phyloP scores from a whole-genome alignment of 2,329 filamentous ascomycete species.

The Zasmidium citrigriseum region DNA sequence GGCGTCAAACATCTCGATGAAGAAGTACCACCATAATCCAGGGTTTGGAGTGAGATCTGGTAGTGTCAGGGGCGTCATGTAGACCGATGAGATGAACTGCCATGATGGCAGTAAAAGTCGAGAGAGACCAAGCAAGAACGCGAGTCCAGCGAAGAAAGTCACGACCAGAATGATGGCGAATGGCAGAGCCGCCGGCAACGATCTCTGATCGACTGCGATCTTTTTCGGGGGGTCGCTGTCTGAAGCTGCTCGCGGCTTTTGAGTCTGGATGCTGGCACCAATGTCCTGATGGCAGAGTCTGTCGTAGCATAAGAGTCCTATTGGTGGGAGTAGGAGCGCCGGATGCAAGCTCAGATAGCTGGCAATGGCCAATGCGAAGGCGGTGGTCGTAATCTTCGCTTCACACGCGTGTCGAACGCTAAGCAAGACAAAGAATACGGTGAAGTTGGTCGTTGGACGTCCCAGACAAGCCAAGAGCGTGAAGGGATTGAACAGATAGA shows the following conservation, averaged over 20 bases:
- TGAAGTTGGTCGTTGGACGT: conserved; percentile 84
- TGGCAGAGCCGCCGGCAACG: conserved; percentile 21
- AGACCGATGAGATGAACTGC: conserved; percentile 86
- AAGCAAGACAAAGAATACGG: conserved; percentile 81
- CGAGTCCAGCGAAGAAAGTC: conserved; percentile 58
- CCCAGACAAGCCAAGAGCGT: conserved; percentile 89
- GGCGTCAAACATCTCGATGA: conserved; percentile 98
- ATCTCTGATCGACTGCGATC: conserved; percentile 21
- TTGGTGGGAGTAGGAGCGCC: conserved; percentile 77
- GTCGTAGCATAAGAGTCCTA: conserved; percentile 80
- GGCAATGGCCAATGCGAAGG: conserved; percentile 83
- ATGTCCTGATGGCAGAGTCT: conserved; percentile 21
- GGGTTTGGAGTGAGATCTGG: conserved; percentile 93
- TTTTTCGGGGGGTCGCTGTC: conserved; percentile 4
- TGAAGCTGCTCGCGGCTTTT: background rate
- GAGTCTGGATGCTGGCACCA: conserved; percentile 4
- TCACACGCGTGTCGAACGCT: conserved; percentile 78
- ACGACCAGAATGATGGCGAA: conserved; percentile 54
- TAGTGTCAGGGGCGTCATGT: conserved; percentile 87
- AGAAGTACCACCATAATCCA: conserved; percentile 99
- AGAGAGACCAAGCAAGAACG: conserved; percentile 69
- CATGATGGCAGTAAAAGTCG: conserved; percentile 75
- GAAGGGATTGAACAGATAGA: conserved; percentile 92
- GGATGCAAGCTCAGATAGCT: conserved; percentile 93
- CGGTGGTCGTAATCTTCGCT: conserved; percentile 70